These are phyloP conservation scores for Melastoma malabathricum DNA, from an alignment of 345 rosid species.

Conservation along the genomic window DNA sequence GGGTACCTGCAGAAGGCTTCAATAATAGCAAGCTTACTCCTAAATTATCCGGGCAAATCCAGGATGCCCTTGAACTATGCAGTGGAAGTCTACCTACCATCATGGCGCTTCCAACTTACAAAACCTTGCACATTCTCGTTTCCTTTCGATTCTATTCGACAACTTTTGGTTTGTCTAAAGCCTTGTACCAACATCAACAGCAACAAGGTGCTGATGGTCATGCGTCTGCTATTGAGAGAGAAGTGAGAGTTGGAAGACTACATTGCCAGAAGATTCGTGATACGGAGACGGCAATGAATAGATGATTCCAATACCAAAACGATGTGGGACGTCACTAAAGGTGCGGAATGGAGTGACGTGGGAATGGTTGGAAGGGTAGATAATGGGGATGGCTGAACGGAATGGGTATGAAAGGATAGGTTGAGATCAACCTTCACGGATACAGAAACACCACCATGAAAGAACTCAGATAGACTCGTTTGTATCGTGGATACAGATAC, in stretches of 20 bases:
- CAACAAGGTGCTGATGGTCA: conserved; percentile 97
- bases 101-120: conserved; percentile 96
- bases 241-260: conserved; percentile 84
- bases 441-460: no score
- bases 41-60: conserved; percentile 92
- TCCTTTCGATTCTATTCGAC: conserved; percentile 98
- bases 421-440: no score
- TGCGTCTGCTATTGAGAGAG: conserved; percentile 76
- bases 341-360: no score
- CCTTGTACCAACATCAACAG: conserved; percentile 93
- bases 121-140: conserved; percentile 93
- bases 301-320: no score
- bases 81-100: conserved; percentile 97
- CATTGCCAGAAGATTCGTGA: conserved; percentile 95
- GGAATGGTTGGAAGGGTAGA: no score
- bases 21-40: conserved; percentile 89
- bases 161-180: conserved; percentile 97
- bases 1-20: conserved; percentile 72
- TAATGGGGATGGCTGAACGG: no score
- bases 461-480: no score
- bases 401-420: no score
- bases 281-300: no score
- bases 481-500: no score
- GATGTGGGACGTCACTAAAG: no score
- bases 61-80: conserved; percentile 96